Evolutionary conservation across 192 early-diverging fungal genomes (phyloP), one percentile per base, ranked within the genome.

Genomic region (Chytriomyces sp.): DNA sequence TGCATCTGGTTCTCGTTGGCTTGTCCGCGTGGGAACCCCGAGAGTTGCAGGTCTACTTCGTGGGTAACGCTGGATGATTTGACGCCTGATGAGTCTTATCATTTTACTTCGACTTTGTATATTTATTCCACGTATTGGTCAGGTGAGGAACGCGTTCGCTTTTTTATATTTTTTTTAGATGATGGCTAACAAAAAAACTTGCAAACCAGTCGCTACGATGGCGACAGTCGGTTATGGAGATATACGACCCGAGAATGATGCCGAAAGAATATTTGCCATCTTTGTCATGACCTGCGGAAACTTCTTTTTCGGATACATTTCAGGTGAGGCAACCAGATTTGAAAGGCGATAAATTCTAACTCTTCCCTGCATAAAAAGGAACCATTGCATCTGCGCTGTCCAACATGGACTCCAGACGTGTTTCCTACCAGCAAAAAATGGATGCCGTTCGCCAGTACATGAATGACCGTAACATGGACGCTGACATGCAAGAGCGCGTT

Each of bases 301-400:
- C 45, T 76, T 86, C 46, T 85, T 86, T 65, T 86, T 83, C 77
- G 83, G 83, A 23, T 86, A 86, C 78, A 73, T 86, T 20, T 85
- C 85, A 62, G 85, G 84, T 77, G 13, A 18, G 61, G 53, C 2
- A 2, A 1, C 35, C 0, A 0, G 57, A 57, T 18, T 57, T 57
- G 49, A 23, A n/a, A 18, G 74, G 9, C 9, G 4, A 9, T 13
- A 69, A 18, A 16, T 18, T 28, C 71, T n/a, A 43, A 76, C 24
- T 6, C 20, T 75, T 16, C 11, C 26, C 13, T 5, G 43, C 2
- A 50, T 45, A n/a, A 28, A 28, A 16, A 66, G 75, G 79, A 26
- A 86, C 85, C 10, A 85, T 86, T 48, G 83, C 85, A 7, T 86
- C 85, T 13, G 82, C 85, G 6, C 83, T 86, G n/a, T 86, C 85